Conservation (phyloP, 352 stramenopile species). For the Phytophthora hybrid region DNA sequence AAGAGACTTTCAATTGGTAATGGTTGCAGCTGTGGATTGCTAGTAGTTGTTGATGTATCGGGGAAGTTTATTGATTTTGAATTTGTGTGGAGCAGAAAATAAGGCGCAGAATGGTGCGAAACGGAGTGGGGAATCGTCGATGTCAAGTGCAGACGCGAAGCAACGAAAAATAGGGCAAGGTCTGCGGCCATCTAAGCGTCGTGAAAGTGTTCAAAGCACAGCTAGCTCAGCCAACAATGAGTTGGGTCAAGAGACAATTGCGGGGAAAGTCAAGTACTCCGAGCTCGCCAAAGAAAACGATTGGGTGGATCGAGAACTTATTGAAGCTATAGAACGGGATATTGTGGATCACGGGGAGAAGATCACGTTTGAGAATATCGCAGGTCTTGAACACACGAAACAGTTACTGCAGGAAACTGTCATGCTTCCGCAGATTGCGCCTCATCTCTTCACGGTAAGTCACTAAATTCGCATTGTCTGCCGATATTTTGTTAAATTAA, state of each 20-base stretch:
- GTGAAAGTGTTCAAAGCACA: conserved; percentile 44
- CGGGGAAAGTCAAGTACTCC: conserved; percentile 77
- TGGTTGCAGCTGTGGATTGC: neutral
- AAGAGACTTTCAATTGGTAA: conserved; percentile 22
- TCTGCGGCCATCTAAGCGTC: conserved; percentile 25
- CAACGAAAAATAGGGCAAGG: conserved; percentile 27
- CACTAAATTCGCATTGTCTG: neutral
- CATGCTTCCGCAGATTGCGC: conserved; percentile 86
- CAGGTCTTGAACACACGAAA: conserved; percentile 84
- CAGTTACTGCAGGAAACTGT: conserved; percentile 85
- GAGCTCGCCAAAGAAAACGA: conserved; percentile 78
- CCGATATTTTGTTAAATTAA: neutral
- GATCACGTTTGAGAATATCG: conserved; percentile 82
- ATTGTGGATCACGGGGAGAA: conserved; percentile 81
- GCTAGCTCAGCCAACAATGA: conserved; percentile 36
- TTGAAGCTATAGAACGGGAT: conserved; percentile 89
- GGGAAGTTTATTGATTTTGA: conserved; percentile 1
- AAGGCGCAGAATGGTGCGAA: conserved; percentile 27
- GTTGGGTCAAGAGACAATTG: conserved; percentile 41
- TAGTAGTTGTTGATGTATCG: neutral
- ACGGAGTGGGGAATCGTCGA: conserved; percentile 13
- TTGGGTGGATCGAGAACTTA: conserved; percentile 83
- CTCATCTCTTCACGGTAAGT: conserved; percentile 81
- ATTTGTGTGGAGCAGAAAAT: conserved; percentile 22
- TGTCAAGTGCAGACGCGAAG: conserved; percentile 18